Base-by-base conservation (phyloP, 139 green algal species). In the Pseudopediastrum boryanum region DNA sequence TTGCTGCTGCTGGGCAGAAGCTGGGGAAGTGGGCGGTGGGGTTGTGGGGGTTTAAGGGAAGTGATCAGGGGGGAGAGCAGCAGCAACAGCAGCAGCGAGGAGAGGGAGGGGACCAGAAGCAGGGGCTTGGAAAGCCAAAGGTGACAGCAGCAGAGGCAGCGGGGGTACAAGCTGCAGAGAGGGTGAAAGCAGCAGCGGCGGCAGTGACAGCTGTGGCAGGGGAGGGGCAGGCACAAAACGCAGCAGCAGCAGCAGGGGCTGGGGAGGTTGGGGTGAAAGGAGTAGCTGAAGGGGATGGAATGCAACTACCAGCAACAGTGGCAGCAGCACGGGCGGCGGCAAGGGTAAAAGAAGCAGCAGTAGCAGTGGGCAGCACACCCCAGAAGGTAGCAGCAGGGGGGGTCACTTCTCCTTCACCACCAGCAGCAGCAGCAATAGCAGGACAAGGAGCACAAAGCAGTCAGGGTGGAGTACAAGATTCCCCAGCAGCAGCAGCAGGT, bases 1-100 rank as follows among this genome's bases (percentile, higher is more conserved):
- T 1, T 13, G 41, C 54, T 61, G 56, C 71, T 69, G 52, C 36
- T 48, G 71, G 56, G 71, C 39, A 78, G 71, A 54, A 78, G 71
- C 71, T 78, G 71, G 71, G 54, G 59, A 56, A 54, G 46, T 56
- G 68, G 43, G 54, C 29, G 38, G 71, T 48, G 29, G 71, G 41
- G 6, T 21, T 78, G 71, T 56, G 69, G 54, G 27, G 56, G 8
- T 29, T 78, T 19, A 36, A n/a, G n/a, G n/a, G n/a, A n/a, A 35
- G 1, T 5, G 59, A 5, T 8, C 36, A 21, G 44, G 70, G 48
- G n/a, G 2, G 54, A 21, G 50, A 77, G 23, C 31, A 50, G 69
- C 68, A 63, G 51, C 36, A 66, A 39, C 36, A 38, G 51, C 70
- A 78, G 51, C 51, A 59, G 66, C 27, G 44, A 5, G 33, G 64